Evolutionary conservation across 345 rosid genomes (phyloP).

Genomic region (Eucalyptus caleyi): DNA sequence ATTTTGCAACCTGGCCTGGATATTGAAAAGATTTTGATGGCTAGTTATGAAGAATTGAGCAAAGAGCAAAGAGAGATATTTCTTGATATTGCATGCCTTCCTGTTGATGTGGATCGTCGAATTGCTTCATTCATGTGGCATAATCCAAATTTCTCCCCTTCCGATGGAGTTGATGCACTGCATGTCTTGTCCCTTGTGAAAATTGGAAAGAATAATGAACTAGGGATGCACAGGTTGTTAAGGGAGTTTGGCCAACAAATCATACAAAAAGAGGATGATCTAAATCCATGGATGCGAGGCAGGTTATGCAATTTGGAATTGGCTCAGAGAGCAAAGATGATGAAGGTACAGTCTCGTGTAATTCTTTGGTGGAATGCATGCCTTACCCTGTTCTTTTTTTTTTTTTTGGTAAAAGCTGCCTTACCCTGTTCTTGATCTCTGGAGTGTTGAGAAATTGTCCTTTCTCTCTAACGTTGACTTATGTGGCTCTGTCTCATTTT

Average conservation of each 20-base stretch:
- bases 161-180: neutral
- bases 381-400: rapidly evolving
- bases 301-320: neutral
- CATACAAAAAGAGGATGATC: neutral
- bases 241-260: neutral
- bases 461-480: rapidly evolving
- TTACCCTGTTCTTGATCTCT: rapidly evolving
- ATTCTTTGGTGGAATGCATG: rapidly evolving
- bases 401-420: no score
- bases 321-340: rapidly evolving
- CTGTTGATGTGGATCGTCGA: no score
- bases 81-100: neutral
- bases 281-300: neutral
- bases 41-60: neutral
- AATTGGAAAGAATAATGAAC: rapidly evolving
- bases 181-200: neutral
- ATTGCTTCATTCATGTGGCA: no score
- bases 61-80: neutral
- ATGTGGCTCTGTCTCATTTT: rapidly evolving
- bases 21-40: neutral
- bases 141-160: neutral
- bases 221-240: neutral
- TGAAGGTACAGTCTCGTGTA: neutral
- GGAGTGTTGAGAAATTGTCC: neutral
- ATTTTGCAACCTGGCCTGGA: rapidly evolving